These are phyloP conservation scores for Agaricus blazei DNA, from an alignment of 768 basidiomycete species.

Conservation along the genomic window DNA sequence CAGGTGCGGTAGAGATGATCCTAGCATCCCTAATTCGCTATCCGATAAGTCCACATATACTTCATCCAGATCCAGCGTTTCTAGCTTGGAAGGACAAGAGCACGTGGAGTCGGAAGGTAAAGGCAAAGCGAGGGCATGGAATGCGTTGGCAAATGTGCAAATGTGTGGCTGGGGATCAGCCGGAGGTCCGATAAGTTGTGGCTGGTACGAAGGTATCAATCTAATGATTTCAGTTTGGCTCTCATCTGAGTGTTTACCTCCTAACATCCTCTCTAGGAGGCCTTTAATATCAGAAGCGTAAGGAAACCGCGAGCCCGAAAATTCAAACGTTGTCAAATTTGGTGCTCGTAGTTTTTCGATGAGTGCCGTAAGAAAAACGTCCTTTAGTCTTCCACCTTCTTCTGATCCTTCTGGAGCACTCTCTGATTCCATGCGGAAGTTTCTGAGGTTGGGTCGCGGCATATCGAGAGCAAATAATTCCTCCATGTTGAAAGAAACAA, in stretches of 20 bases:
- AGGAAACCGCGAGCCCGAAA: background rate
- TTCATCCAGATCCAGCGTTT: background rate
- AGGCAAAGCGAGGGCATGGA: background rate
- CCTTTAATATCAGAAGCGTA: background rate
- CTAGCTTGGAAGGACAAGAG: constrained; percentile 1
- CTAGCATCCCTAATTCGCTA: background rate
- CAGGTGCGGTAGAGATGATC: background rate
- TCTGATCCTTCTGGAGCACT: background rate
- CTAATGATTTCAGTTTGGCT: background rate
- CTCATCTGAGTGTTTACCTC: background rate
- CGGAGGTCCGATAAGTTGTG: background rate
- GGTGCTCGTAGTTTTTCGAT: background rate
- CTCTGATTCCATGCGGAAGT: background rate
- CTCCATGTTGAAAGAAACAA: background rate
- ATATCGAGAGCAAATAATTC: background rate
- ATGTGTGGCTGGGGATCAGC: background rate
- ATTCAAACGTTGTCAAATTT: background rate
- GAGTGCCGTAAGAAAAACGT: background rate
- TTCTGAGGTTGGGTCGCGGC: background rate
- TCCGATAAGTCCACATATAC: background rate
- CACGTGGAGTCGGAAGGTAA: background rate
- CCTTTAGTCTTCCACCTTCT: background rate
- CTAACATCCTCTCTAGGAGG: background rate
- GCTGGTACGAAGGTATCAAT: background rate
- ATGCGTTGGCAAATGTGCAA: constrained; percentile 1